phyloP scores from a whole-genome alignment of 192 early-diverging fungal genomes.

The Coemansia sp. region DNA sequence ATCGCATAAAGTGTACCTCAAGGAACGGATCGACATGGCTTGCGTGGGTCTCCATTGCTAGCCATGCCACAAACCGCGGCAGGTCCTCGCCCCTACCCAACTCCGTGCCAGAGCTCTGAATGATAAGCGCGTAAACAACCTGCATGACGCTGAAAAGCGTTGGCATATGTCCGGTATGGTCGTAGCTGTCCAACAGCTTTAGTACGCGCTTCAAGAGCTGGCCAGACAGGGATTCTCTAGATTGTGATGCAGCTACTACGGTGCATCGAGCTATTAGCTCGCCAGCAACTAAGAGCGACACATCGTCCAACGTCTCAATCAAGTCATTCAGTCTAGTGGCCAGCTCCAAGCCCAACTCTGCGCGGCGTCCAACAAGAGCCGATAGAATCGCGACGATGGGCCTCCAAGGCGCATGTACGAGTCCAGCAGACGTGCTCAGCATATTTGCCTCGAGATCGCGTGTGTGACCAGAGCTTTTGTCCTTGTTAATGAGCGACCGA shows the following conservation, averaged over 20 bases:
- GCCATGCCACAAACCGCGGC: slow-evolving; percentile 47
- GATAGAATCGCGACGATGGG: slow-evolving; percentile 16
- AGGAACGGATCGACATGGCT: slow-evolving; percentile 27
- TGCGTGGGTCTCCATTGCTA: slow-evolving; percentile 24
- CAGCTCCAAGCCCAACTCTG: slow-evolving; percentile 1
- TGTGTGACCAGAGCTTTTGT: neutral
- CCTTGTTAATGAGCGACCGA: neutral
- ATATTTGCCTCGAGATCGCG: slow-evolving; percentile 24
- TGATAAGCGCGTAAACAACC: slow-evolving; percentile 14
- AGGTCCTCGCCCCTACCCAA: slow-evolving; percentile 33
- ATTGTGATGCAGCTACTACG: neutral
- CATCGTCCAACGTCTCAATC: slow-evolving; percentile 20
- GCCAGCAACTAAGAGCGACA: slow-evolving; percentile 22
- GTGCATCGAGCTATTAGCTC: slow-evolving; percentile 26
- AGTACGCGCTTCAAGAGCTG: slow-evolving; percentile 31
- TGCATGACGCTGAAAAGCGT: slow-evolving; percentile 35
- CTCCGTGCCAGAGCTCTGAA: neutral
- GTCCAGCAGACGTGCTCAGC: slow-evolving; percentile 11
- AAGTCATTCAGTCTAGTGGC: slow-evolving; percentile 3
- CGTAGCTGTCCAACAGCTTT: slow-evolving; percentile 27
- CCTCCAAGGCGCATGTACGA: slow-evolving; percentile 12
- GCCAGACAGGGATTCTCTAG: neutral
- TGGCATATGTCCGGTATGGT: slow-evolving; percentile 35
- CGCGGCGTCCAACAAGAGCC: slow-evolving; percentile 5
- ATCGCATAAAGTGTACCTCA: slow-evolving; percentile 32